These are phyloP conservation scores for Incumbomyces delicatus DNA, from an alignment of 2,329 filamentous ascomycete species.

Conservation along the genomic window DNA sequence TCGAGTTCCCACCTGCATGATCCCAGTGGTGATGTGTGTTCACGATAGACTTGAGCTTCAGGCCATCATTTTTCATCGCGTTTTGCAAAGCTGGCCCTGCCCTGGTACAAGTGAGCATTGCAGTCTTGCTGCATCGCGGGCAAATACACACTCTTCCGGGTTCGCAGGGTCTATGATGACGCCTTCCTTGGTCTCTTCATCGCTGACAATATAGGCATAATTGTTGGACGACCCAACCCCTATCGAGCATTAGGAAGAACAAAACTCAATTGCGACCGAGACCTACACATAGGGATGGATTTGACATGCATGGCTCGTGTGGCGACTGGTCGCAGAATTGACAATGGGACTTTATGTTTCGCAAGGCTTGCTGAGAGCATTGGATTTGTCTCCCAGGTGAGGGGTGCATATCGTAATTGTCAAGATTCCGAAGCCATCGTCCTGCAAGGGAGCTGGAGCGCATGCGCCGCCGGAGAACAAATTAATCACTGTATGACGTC, in stretches of 20 bases:
- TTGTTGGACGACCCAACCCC: slow-evolving; percentile 35
- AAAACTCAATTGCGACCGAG: neutral
- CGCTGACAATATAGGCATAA: slow-evolving; percentile 43
- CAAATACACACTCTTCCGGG: slow-evolving; percentile 36
- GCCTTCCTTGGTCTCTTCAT: slow-evolving; percentile 40
- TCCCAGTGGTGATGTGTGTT: slow-evolving; percentile 98
- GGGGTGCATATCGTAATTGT: too few species aligned
- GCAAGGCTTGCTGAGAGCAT: neutral
- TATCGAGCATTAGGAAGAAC: slow-evolving; percentile 10
- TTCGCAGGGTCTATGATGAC: slow-evolving; percentile 44
- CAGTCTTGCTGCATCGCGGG: neutral
- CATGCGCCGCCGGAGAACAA: too few species aligned
- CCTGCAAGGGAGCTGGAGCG: too few species aligned
- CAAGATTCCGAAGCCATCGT: too few species aligned
- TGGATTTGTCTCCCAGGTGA: too few species aligned
- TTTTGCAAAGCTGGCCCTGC: slow-evolving; percentile 56
- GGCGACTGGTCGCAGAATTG: neutral
- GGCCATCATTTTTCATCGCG: slow-evolving; percentile 58
- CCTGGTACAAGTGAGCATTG: neutral
- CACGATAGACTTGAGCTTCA: slow-evolving; percentile 80
- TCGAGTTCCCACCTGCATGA: slow-evolving; percentile 82
- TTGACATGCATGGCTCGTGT: slow-evolving; percentile 39
- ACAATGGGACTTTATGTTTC: neutral
- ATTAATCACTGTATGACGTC: too few species aligned
- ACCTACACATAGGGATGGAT: slow-evolving; percentile 46